These are phyloP conservation scores for Starmerella riodocensis DNA, from an alignment of 805 yeast species.

Conservation along the genomic window DNA sequence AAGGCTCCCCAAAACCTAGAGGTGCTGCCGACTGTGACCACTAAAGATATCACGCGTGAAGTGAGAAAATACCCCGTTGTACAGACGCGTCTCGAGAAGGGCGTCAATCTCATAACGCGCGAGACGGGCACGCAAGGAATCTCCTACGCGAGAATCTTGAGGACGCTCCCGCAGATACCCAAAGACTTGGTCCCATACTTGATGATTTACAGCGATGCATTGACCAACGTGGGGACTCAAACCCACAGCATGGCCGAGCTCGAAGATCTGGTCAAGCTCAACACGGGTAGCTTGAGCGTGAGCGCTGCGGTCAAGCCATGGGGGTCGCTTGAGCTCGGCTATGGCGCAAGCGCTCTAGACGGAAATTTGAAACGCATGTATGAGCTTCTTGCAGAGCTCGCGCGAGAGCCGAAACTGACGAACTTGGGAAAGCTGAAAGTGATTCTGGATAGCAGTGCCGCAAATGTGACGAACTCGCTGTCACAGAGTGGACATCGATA, in stretches of 20 bases:
- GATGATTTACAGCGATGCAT: slow-evolving; percentile 63
- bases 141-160: slow-evolving; percentile 58
- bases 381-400: slow-evolving; percentile 54
- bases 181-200: slow-evolving; percentile 50
- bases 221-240: slow-evolving; percentile 78
- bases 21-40: slow-evolving; percentile 63
- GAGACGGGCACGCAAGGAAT: slow-evolving; percentile 42
- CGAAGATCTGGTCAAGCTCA: slow-evolving; percentile 69
- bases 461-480: slow-evolving; percentile 63
- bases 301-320: slow-evolving; percentile 23
- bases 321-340: slow-evolving; percentile 15
- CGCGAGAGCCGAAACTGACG: slow-evolving; percentile 52
- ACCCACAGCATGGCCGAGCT: slow-evolving; percentile 54
- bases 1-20: slow-evolving; percentile 57
- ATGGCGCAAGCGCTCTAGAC: slow-evolving; percentile 32
- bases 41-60: slow-evolving; percentile 54
- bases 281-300: slow-evolving; percentile 77
- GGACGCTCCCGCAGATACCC: slow-evolving; percentile 48
- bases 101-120: slow-evolving; percentile 21
- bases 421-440: slow-evolving; percentile 57
- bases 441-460: slow-evolving; percentile 57
- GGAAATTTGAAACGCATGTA: slow-evolving; percentile 48
- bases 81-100: slow-evolving; percentile 4
- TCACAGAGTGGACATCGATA: slow-evolving; percentile 82
- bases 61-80: slow-evolving; percentile 32